These are phyloP conservation scores for Retiboletus flavoniger DNA, from an alignment of 1,284 basidiomycete species.

Conservation along the genomic window DNA sequence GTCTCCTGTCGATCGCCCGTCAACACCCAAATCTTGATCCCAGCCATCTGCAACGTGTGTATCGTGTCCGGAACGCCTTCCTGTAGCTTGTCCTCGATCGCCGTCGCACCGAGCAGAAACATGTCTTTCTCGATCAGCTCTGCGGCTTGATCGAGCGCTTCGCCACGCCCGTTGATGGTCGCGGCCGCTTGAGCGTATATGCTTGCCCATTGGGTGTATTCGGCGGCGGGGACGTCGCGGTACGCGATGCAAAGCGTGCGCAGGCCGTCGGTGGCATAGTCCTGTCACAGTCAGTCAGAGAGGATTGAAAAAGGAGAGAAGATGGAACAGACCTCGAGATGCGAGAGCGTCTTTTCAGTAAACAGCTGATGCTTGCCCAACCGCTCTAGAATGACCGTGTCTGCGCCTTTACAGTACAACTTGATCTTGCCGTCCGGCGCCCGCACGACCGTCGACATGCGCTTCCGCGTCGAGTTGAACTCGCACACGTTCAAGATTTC, in stretches of 20 bases:
- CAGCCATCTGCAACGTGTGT: conserved; percentile 95
- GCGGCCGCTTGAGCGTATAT: conserved; percentile 92
- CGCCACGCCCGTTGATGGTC: conserved; percentile 89
- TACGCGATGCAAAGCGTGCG: conserved; percentile 96
- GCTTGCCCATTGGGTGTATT: conserved; percentile 86
- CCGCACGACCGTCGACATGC: conserved; percentile 95
- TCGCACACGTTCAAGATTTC: conserved; percentile 97
- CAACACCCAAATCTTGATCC: conserved; percentile 99
- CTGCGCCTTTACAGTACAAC: conserved; percentile 96
- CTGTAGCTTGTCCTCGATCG: conserved; percentile 98
- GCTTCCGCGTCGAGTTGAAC: conserved; percentile 96
- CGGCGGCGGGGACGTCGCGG: conserved; percentile 86
- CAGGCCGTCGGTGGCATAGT: conserved; percentile 95
- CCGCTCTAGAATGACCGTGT: conserved; percentile 94
- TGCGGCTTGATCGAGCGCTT: conserved; percentile 92
- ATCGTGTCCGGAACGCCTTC: conserved; percentile 99
- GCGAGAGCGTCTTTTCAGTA: conserved; percentile 82
- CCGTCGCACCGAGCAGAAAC: conserved; percentile 91
- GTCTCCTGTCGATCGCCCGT: conserved; percentile 99
- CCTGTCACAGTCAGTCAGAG: conserved; percentile 37
- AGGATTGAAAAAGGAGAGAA: background rate
- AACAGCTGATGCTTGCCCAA: conserved; percentile 80
- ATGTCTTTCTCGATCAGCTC: conserved; percentile 96
- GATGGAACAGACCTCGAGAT: conserved; percentile 73
- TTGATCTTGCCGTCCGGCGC: conserved; percentile 90